A percentile compares a stretch with the other conserved stretches of the same genome.
Evolutionary conservation across 2,329 filamentous ascomycete genomes (phyloP).

Genomic region (Ceratocystis cacaofunesta): DNA sequence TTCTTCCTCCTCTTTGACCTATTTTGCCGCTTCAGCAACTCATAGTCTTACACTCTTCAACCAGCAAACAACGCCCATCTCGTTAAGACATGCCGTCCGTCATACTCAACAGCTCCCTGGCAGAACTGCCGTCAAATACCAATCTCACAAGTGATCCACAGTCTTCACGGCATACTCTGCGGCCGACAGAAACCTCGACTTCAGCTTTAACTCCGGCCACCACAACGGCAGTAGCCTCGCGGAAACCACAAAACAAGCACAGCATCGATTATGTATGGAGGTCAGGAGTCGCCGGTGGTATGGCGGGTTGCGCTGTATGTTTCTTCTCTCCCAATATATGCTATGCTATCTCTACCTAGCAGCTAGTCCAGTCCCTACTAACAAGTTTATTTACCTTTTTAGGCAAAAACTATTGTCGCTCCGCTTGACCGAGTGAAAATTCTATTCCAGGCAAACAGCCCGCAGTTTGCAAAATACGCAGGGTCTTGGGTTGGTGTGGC

Average conservation of each 20-base stretch:
- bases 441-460: slow-evolving; percentile 89
- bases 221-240: slow-evolving; percentile 21
- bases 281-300: slow-evolving; percentile 71
- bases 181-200: background rate
- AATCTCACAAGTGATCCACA: background rate
- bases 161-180: background rate
- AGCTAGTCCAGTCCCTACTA: slow-evolving; percentile 8
- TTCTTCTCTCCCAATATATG: background rate
- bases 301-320: slow-evolving; percentile 81
- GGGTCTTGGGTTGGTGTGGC: slow-evolving; percentile 75
- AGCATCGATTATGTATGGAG: slow-evolving; percentile 72
- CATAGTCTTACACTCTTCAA: too few species aligned
- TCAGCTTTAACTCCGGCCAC: background rate
- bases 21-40: background rate
- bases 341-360: too few species aligned
- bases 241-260: slow-evolving; percentile 37
- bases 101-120: slow-evolving; percentile 12
- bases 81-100: slow-evolving; percentile 7
- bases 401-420: slow-evolving; percentile 92
- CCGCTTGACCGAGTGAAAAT: slow-evolving; percentile 97
- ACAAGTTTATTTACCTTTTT: slow-evolving; percentile 16
- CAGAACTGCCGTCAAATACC: slow-evolving; percentile 7
- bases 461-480: slow-evolving; percentile 83
- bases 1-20: background rate
- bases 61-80: too few species aligned